phyloP scores from a whole-genome alignment of 163 green algal species.

The Coccomyxa subellipsoidea region DNA sequence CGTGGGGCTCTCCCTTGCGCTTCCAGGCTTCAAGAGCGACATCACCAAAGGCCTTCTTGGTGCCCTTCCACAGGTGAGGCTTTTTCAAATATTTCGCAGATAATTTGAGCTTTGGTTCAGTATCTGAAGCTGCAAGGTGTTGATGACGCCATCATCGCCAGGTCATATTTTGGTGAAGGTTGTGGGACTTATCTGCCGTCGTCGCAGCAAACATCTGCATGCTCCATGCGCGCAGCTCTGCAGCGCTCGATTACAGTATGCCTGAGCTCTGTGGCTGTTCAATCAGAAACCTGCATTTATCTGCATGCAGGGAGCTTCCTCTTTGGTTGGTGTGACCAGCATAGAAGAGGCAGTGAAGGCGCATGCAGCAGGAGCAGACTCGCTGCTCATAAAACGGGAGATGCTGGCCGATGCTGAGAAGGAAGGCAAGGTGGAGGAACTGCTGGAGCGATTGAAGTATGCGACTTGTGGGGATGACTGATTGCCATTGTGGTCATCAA shows the following conservation, averaged over 20 bases:
- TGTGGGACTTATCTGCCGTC: neutral
- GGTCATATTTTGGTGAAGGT: neutral
- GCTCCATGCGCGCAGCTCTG: neutral
- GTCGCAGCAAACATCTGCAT: neutral
- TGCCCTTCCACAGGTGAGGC: constrained; percentile 44
- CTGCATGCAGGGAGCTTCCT: constrained; percentile 50
- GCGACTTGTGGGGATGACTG: constrained; percentile 57
- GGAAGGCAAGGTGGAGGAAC: constrained; percentile 9
- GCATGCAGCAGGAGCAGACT: constrained; percentile 56
- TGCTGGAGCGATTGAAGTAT: constrained; percentile 49
- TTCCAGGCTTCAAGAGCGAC: constrained; percentile 54
- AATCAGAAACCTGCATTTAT: neutral
- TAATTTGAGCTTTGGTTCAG: too few relatives aligned
- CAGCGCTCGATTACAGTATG: neutral
- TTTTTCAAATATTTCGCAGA: too few relatives aligned
- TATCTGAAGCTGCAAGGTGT: too few relatives aligned
- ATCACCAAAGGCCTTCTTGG: constrained; percentile 69
- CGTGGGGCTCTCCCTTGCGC: constrained; percentile 58
- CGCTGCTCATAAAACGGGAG: constrained; percentile 66
- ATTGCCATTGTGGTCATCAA: constrained; percentile 5
- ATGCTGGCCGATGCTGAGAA: constrained; percentile 35
- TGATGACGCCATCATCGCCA: neutral
- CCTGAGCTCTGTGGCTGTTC: neutral
- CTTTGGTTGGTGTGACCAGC: constrained; percentile 54
- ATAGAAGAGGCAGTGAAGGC: constrained; percentile 59